phyloP scores from a whole-genome alignment of 192 early-diverging fungal species.

The Glomus cerebriforme region DNA sequence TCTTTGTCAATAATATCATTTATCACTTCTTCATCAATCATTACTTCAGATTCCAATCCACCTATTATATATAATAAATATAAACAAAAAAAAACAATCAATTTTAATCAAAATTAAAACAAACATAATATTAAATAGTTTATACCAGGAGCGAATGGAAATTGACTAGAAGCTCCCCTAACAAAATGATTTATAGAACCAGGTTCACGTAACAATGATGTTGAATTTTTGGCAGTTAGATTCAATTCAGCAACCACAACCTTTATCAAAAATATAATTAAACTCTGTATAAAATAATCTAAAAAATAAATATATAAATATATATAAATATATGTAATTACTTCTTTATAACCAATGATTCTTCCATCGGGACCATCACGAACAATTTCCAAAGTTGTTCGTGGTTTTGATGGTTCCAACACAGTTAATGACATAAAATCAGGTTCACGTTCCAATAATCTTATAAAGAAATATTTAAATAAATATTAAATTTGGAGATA shows the following conservation, averaged over 20 bases:
- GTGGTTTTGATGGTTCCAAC: constrained; percentile 47
- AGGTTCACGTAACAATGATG: constrained; percentile 67
- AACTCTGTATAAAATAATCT: constrained; percentile 14
- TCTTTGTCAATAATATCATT: constrained; percentile 23
- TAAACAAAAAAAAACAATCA: not conserved
- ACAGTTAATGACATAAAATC: constrained; percentile 45
- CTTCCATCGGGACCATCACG: constrained; percentile 58
- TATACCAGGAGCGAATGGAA: constrained; percentile 79
- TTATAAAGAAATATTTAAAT: not conserved
- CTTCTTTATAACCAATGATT: constrained; percentile 50
- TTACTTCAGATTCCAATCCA: constrained; percentile 58
- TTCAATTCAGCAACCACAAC: constrained; percentile 22
- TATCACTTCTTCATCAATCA: constrained; percentile 34
- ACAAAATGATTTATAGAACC: constrained; percentile 65
- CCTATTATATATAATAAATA: constrained; percentile 34
- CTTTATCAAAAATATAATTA: not conserved
- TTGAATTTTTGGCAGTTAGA: constrained; percentile 64
- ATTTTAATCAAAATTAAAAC: constrained; percentile 3
- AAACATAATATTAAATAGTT: not conserved
- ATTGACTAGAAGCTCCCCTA: constrained; percentile 63
- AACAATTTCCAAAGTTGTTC: constrained; percentile 50
- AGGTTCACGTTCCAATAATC: constrained; percentile 45
- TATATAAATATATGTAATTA: constrained; percentile 3
- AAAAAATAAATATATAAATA: constrained; percentile 34
- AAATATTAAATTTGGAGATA: not conserved